These are phyloP conservation scores for Cutaneotrichosporon curvatum DNA, from an alignment of 1,284 basidiomycete species.

Conservation along the genomic window DNA sequence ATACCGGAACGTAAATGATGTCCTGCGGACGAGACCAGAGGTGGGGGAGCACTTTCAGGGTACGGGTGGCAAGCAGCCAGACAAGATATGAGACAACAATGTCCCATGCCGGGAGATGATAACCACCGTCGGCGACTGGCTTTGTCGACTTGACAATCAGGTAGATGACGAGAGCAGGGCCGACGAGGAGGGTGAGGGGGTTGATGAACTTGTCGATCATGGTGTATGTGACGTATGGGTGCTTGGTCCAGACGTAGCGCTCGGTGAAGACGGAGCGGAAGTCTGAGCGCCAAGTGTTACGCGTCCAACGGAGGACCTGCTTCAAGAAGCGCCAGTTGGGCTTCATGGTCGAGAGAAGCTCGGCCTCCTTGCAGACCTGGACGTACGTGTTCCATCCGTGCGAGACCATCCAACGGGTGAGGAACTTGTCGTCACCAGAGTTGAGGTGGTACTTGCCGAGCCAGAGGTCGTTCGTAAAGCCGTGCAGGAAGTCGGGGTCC, in stretches of 20 bases:
- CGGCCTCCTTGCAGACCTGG: slow-evolving; percentile 82
- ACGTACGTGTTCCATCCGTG: slow-evolving; percentile 91
- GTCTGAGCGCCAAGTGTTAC: slow-evolving; percentile 88
- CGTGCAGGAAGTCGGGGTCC: slow-evolving; percentile 82
- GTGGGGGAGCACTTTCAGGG: slow-evolving; percentile 79
- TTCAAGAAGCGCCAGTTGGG: slow-evolving; percentile 91
- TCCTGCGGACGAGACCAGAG: slow-evolving; percentile 76
- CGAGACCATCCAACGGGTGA: slow-evolving; percentile 92
- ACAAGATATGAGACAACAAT: slow-evolving; percentile 62
- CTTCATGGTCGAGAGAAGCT: slow-evolving; percentile 87
- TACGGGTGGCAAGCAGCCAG: slow-evolving; percentile 75
- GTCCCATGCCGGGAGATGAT: slow-evolving; percentile 86
- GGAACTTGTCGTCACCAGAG: slow-evolving; percentile 86
- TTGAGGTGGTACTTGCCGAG: slow-evolving; percentile 85
- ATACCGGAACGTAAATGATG: slow-evolving; percentile 83
- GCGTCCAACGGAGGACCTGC: slow-evolving; percentile 83
- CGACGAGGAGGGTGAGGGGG: slow-evolving; percentile 75
- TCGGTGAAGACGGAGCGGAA: slow-evolving; percentile 80
- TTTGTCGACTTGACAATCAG: slow-evolving; percentile 72
- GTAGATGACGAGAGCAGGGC: slow-evolving; percentile 66
- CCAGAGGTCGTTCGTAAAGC: slow-evolving; percentile 90
- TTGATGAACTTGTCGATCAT: slow-evolving; percentile 93
- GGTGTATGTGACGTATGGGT: slow-evolving; percentile 84
- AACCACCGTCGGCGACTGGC: slow-evolving; percentile 62
- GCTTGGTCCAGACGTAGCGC: slow-evolving; percentile 73